A percentile compares a stretch with the other conserved stretches of the same genome.
Conservation (phyloP, 331 rosid species). For the Phaseolus coccineus region DNA sequence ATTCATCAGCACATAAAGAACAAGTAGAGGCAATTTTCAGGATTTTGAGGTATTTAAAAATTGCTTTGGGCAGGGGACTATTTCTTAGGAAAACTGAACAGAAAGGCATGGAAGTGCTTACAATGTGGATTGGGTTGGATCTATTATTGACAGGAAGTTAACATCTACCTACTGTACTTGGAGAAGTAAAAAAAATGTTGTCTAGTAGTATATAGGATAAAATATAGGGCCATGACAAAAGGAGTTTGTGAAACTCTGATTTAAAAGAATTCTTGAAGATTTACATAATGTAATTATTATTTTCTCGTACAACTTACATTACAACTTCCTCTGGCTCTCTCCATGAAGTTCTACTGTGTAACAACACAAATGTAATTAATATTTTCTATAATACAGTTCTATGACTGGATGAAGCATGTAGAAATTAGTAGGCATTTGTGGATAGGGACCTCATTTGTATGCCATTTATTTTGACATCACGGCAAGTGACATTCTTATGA, state of each 20-base stretch:
- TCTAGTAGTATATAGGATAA: too few relatives aligned
- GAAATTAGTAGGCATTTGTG: neutral
- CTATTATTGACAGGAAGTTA: neutral
- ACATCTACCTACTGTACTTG: neutral
- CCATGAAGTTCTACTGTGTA: neutral
- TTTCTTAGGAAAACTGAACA: too few relatives aligned
- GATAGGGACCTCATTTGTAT: neutral
- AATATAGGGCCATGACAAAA: neutral
- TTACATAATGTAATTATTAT: too few relatives aligned
- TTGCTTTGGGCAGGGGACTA: neutral
- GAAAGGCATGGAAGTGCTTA: too few relatives aligned
- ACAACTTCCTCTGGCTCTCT: neutral
- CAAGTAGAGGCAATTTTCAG: neutral
- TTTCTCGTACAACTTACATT: neutral
- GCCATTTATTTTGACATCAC: neutral
- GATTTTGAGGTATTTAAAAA: neutral
- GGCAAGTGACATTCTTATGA: neutral
- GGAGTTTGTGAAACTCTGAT: neutral
- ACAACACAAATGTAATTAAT: neutral
- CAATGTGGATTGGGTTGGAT: neutral
- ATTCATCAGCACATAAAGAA: neutral
- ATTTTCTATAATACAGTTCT: neutral
- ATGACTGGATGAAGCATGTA: neutral
- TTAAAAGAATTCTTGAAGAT: neutral
- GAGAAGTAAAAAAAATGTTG: neutral